Percentiles rank a stretch among this genome's conserved stretches.
These are phyloP conservation scores for Erythrobasidium yunnanense DNA, from an alignment of 768 basidiomycete species.

Conservation along the genomic window DNA sequence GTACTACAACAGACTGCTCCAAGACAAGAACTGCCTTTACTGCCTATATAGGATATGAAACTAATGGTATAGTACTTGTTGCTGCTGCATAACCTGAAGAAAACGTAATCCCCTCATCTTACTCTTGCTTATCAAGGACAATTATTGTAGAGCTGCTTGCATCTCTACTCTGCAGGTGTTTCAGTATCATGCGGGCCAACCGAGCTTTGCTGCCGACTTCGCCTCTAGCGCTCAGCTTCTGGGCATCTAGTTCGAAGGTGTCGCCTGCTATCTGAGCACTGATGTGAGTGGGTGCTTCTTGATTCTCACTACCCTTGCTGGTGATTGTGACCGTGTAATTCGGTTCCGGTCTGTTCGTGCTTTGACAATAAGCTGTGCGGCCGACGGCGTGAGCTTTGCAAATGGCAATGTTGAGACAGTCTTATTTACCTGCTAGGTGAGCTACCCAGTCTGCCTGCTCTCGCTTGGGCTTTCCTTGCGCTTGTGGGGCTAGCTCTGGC, in stretches of 20 bases:
- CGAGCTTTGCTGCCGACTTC: neutral
- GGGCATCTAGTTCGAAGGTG: neutral
- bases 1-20: neutral
- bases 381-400: too few species aligned
- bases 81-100: neutral
- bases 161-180: conserved; percentile 6
- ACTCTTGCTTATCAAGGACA: neutral
- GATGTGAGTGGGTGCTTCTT: too few species aligned
- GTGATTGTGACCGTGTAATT: too few species aligned
- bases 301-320: too few species aligned
- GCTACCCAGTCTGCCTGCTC: neutral
- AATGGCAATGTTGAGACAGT: too few species aligned
- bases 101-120: neutral
- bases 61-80: neutral
- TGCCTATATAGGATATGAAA: neutral
- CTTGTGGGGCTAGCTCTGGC: neutral
- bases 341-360: neutral
- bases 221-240: neutral
- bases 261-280: too few species aligned
- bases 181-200: neutral
- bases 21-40: neutral
- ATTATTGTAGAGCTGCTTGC: neutral
- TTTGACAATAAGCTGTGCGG: neutral
- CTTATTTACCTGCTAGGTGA: neutral
- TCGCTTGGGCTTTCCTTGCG: neutral